Evolutionary conservation across 805 yeast genomes (phyloP).

Genomic region (Yamadazyma phyllophila): DNA sequence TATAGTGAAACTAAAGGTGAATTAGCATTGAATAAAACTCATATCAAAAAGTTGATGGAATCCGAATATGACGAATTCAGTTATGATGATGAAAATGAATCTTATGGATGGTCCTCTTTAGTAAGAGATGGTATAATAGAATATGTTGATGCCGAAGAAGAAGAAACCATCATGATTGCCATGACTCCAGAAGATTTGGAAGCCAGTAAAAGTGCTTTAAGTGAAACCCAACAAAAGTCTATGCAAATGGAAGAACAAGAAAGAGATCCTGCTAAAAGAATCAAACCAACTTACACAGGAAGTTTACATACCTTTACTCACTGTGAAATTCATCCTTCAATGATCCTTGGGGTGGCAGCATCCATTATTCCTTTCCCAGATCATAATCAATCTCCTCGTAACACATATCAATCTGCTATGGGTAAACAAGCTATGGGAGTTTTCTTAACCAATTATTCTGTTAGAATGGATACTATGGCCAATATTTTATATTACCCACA

Average conservation of each 20-base stretch:
- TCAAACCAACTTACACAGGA: slow-evolving; percentile 59
- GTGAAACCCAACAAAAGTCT: slow-evolving; percentile 43
- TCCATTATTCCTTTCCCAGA: slow-evolving; percentile 99
- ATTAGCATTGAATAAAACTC: slow-evolving; percentile 79
- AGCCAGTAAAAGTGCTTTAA: slow-evolving; percentile 46
- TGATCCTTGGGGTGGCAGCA: slow-evolving; percentile 98
- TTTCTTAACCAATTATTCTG: slow-evolving; percentile 88
- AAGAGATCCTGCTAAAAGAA: slow-evolving; percentile 78
- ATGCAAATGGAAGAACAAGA: slow-evolving; percentile 45
- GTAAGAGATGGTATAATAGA: slow-evolving; percentile 87
- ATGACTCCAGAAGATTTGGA: slow-evolving; percentile 98
- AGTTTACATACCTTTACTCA: slow-evolving; percentile 85
- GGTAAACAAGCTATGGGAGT: slow-evolving; percentile 99
- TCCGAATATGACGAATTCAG: slow-evolving; percentile 56
- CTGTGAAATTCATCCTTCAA: slow-evolving; percentile 98
- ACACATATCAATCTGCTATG: slow-evolving; percentile 99
- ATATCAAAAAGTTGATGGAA: slow-evolving; percentile 66
- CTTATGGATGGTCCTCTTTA: slow-evolving; percentile 81
- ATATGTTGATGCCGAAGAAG: slow-evolving; percentile 98
- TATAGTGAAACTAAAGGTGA: slow-evolving; percentile 70
- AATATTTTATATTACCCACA: slow-evolving; percentile 96
- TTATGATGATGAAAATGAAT: slow-evolving; percentile 46
- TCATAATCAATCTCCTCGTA: slow-evolving; percentile 99
- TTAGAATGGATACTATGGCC: slow-evolving; percentile 99
- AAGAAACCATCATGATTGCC: slow-evolving; percentile 96